A percentile compares a stretch with the other conserved stretches of the same genome.
These are phyloP conservation scores for Heterobasidion occidentale DNA, from an alignment of 1,284 basidiomycete genomes.

Conservation along the genomic window DNA sequence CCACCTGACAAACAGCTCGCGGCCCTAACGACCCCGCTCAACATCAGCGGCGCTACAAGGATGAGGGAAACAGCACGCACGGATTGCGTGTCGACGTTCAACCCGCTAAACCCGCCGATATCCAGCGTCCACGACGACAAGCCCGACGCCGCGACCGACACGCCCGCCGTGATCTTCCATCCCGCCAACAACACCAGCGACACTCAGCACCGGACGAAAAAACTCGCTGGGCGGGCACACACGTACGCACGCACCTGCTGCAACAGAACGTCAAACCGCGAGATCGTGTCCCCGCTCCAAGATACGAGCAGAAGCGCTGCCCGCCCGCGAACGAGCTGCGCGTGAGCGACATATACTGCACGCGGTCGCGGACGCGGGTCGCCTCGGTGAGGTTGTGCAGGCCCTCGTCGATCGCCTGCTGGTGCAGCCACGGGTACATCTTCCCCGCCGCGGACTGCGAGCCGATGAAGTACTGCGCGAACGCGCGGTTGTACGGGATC, in stretches of 20 bases:
- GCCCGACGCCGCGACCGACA: slow-evolving; percentile 29
- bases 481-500: slow-evolving; percentile 28
- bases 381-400: slow-evolving; percentile 23
- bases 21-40: slow-evolving; percentile 16
- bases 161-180: slow-evolving; percentile 22
- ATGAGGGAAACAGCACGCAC: slow-evolving; percentile 11
- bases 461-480: slow-evolving; percentile 31
- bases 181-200: no score
- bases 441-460: slow-evolving; percentile 31
- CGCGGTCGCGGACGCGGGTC: slow-evolving; percentile 11
- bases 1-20: slow-evolving; percentile 32
- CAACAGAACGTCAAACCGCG: slow-evolving; percentile 26
- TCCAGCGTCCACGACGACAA: slow-evolving; percentile 34
- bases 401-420: slow-evolving; percentile 23
- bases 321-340: slow-evolving; percentile 32
- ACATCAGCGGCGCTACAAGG: neutral
- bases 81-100: slow-evolving; percentile 25
- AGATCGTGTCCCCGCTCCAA: slow-evolving; percentile 34
- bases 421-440: slow-evolving; percentile 34
- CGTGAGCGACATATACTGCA: slow-evolving; percentile 32
- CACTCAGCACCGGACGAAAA: no score
- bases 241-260: slow-evolving; percentile 23
- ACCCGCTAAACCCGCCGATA: slow-evolving; percentile 31
- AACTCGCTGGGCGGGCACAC: no score
- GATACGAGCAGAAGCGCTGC: slow-evolving; percentile 32